Percentiles rank a stretch among this genome's conserved stretches.
Conservation (phyloP, 2,329 filamentous ascomycete genomes). For the Ambrosiella cleistominuta region DNA sequence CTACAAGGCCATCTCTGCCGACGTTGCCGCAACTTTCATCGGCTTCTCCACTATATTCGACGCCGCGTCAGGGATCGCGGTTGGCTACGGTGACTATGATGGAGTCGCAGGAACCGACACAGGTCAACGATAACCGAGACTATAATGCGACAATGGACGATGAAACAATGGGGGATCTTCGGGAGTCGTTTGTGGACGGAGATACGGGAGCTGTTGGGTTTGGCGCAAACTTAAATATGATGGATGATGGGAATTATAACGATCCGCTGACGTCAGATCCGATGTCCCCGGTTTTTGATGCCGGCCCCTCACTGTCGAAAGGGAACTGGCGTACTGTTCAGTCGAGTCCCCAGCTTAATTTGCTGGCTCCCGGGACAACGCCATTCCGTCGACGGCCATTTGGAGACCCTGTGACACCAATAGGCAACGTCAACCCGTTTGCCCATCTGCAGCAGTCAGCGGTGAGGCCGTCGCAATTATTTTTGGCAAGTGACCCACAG, state of each 20-base stretch:
- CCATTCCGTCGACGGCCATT: constrained; percentile 18
- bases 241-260: background rate
- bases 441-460: constrained; percentile 2
- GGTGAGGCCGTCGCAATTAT: constrained; percentile 29
- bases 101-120: constrained; percentile 27
- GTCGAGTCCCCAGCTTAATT: constrained; percentile 20
- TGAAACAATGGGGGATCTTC: constrained; percentile 13
- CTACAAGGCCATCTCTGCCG: background rate
- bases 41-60: background rate
- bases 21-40: background rate
- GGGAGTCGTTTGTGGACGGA: constrained; percentile 16
- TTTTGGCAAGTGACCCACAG: constrained; percentile 31
- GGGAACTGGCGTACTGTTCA: constrained; percentile 22
- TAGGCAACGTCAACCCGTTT: constrained; percentile 31
- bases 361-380: constrained; percentile 17
- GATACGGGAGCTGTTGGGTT: constrained; percentile 15
- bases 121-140: constrained; percentile 38
- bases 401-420: constrained; percentile 31
- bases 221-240: constrained; percentile 16
- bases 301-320: constrained; percentile 22
- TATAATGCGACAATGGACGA: constrained; percentile 26
- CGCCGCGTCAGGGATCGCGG: background rate
- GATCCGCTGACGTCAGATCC: constrained; percentile 18
- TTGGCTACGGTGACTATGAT: background rate
- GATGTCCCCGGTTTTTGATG: constrained; percentile 17